Evolutionary conservation across 2,329 filamentous ascomycete genomes (phyloP).

Genomic region (Remersonia thermophila): DNA sequence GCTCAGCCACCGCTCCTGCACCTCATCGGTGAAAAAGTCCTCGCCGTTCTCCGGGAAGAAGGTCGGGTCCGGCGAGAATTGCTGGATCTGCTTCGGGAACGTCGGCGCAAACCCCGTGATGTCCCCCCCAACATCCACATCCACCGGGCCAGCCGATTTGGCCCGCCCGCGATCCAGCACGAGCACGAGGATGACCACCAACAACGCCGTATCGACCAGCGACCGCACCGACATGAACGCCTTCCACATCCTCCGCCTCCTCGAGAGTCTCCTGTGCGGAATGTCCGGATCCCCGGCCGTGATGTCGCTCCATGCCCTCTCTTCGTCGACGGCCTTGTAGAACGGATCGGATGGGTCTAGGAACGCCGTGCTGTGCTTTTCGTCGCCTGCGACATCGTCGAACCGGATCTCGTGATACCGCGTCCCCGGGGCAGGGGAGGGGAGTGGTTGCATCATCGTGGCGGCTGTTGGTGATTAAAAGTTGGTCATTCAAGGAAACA

Average conservation of each 20-base stretch:
- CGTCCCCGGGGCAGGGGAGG: not conserved
- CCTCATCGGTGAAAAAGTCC: slow-evolving; percentile 26
- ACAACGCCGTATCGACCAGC: slow-evolving; percentile 24
- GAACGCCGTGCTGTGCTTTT: not conserved
- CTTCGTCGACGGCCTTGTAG: not conserved
- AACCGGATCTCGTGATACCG: not conserved
- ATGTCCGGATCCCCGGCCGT: not conserved
- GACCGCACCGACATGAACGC: slow-evolving; percentile 11
- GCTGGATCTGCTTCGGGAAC: slow-evolving; percentile 28
- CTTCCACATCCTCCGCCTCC: not conserved
- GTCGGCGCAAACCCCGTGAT: slow-evolving; percentile 28
- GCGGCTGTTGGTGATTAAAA: not conserved
- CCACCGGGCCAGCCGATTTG: slow-evolving; percentile 10
- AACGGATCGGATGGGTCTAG: not conserved
- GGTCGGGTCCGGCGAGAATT: slow-evolving; percentile 25
- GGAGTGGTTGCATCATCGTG: slow-evolving; percentile 3
- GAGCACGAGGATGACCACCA: slow-evolving; percentile 25
- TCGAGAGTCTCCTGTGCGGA: not conserved
- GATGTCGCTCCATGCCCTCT: slow-evolving; percentile 2
- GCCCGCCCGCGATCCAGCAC: slow-evolving; percentile 22
- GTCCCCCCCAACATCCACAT: slow-evolving; percentile 24
- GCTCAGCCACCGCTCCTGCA: slow-evolving; percentile 25
- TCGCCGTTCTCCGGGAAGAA: slow-evolving; percentile 28
- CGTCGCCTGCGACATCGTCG: not conserved
- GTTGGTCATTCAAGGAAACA: not conserved